phyloP scores from a whole-genome alignment of 306 rosid genomes.

The Prunus padus region DNA sequence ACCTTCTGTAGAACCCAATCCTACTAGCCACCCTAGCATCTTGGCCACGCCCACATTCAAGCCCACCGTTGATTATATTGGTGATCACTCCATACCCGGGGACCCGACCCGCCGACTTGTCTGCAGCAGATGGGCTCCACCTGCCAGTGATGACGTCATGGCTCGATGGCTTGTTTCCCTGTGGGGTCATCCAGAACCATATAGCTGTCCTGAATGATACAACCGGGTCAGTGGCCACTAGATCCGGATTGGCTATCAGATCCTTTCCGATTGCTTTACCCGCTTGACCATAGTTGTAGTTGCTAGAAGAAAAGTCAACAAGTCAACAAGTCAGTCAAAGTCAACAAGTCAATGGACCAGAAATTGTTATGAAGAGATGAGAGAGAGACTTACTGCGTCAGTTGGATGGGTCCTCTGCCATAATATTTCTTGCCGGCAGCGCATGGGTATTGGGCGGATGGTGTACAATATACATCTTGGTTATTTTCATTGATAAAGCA shows the following conservation, averaged over 20 bases:
- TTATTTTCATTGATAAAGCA: constrained; percentile 38
- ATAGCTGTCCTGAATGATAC: constrained; percentile 63
- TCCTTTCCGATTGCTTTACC: constrained; percentile 49
- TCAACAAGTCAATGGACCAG: not conserved
- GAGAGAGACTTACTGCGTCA: constrained; percentile 32
- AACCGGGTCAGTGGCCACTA: constrained; percentile 46
- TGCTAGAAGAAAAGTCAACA: constrained; percentile 16
- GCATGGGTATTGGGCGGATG: constrained; percentile 33
- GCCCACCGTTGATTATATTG: constrained; percentile 57
- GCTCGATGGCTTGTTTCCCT: constrained; percentile 56
- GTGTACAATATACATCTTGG: constrained; percentile 24
- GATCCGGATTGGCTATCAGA: constrained; percentile 54
- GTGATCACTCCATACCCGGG: constrained; percentile 53
- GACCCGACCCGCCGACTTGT: constrained; percentile 37
- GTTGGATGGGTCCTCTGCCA: constrained; percentile 63
- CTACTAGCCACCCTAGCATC: constrained; percentile 33
- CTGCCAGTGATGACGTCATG: constrained; percentile 51
- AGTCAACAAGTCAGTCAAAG: not conserved
- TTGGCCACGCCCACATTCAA: constrained; percentile 44
- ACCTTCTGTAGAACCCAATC: constrained; percentile 52
- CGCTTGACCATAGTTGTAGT: constrained; percentile 62
- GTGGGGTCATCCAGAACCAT: constrained; percentile 79
- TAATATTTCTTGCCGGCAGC: constrained; percentile 50
- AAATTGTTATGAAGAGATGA: not conserved
- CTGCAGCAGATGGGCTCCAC: constrained; percentile 47